Conservation (phyloP, 768 basidiomycete genomes). For the Termitomyces eurrhizus region DNA sequence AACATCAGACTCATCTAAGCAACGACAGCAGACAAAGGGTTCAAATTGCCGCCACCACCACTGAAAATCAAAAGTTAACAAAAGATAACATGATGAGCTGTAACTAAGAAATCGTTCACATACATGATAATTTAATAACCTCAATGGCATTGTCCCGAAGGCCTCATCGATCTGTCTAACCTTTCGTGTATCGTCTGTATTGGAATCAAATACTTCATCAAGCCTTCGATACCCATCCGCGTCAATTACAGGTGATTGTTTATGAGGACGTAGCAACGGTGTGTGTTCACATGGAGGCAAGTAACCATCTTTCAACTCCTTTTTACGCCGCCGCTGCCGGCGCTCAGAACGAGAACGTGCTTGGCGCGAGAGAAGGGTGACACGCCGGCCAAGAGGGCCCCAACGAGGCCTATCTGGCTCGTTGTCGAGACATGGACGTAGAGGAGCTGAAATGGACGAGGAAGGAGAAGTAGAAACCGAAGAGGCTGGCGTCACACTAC, state of each 20-base stretch:
- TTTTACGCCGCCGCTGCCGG: conserved; percentile 15
- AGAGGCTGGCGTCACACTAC: conserved; percentile 20
- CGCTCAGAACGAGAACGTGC: conserved; percentile 13
- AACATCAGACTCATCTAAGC: conserved; percentile 50
- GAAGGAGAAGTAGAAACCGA: conserved; percentile 63
- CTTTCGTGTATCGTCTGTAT: conserved; percentile 31
- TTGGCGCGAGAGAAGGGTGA: conserved; percentile 34
- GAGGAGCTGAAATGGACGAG: conserved; percentile 79
- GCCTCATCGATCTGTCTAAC: conserved; percentile 47
- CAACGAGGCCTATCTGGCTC: conserved; percentile 45
- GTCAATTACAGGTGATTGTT: conserved; percentile 9
- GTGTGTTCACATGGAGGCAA: conserved; percentile 31
- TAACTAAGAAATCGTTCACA: conserved; percentile 21
- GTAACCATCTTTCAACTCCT: conserved; percentile 5
- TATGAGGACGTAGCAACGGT: conserved; percentile 25
- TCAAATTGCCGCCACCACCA: conserved; percentile 86
- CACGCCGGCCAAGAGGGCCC: conserved; percentile 59
- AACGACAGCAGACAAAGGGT: conserved; percentile 60
- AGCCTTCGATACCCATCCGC: conserved; percentile 5
- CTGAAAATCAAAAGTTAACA: conserved; percentile 29
- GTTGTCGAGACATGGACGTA: conserved; percentile 54
- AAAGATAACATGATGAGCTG: background rate
- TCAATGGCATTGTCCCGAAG: conserved; percentile 67
- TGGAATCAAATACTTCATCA: conserved; percentile 17
- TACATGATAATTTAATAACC: conserved; percentile 69